Evolutionary conservation across 2,329 filamentous ascomycete species (phyloP), one percentile per base, ranked within the genome.

Genomic region (Ceratocystis harringtonii): DNA sequence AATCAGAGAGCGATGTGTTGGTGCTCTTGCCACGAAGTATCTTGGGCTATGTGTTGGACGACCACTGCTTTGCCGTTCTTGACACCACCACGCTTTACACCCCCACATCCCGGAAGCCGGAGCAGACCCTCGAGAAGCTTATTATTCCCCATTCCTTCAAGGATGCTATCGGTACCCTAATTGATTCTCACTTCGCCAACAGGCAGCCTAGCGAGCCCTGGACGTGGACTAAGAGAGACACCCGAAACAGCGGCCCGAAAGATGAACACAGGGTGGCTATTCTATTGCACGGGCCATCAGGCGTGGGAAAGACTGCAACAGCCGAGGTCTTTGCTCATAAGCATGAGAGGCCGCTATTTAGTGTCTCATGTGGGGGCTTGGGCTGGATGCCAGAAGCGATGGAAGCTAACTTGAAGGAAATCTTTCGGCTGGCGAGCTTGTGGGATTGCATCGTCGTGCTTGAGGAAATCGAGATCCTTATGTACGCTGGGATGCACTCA

Each of bases 281-380:
- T 0, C 70, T 80, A 0, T 71, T 80, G 0, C 78, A 80, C 66
- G 78, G 79, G 30, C 74, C 76, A 0, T 78, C 78, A 0, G 78
- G 78, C 30, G 77, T 79, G 0, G 78, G 78, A 3, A 80, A 80
- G 72, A 80, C 79, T 0, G 74, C 76, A 0, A 80, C 79, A 0
- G 78, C 78, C 0, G 74, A 78, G 68, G 75, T 75, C 0, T 72
- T 77, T 1, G 76, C 76, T 1, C 73, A 74, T 72, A 73, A 73
- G 64, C 75, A 76, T 68, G 69, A 71, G 50, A 77, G 77, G 70
- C 79, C 78, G 0, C 70, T 80, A 1, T 79, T 79, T 57, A 71
- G 70, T 7, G 19, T 48, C 17, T 19, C 45, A 19, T 48, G 45
- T 22, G 45, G 45, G 19, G 45, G 19, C 19, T 48, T 48, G 17